Base-by-base conservation (phyloP, 2,329 filamentous ascomycete genomes). In the Helotiales sp. region DNA sequence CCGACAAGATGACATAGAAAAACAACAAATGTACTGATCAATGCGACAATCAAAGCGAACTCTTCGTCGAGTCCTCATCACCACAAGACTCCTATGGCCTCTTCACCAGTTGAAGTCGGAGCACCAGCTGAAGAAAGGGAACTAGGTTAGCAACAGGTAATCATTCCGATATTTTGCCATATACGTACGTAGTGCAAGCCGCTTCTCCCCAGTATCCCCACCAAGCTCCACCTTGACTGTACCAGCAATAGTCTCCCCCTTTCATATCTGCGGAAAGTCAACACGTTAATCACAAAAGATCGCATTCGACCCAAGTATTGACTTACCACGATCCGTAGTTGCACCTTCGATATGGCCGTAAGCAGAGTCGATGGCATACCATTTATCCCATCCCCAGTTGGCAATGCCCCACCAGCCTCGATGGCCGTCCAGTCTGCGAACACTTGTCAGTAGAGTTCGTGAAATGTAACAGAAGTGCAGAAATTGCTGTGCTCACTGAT, bases 241-340 rank as follows among this genome's bases (percentile, higher is more conserved):
- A 55, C 52, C 52, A 55, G n/a, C 52, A 55, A 6, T 55, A 55
- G 6, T 55, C 52, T 7, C 28, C 28, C 13, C 52, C 52, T 34
- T 55, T 55, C 52, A 55, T 55, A 34, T 55, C 52, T 55, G 10
- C 24, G 30, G 5, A 28, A 7, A 15, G 28, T 55, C 28, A 55
- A 34, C 2, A 34, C 2, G 11, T 13, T 4, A 34, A 34, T 6
- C 2, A 5, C 30, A 2, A 34, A 13, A 22, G 6, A 5, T n/a
- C 8, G 22, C 7, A 6, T 4, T 13, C 17, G 2, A 3, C 6
- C 3, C 8, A 5, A 11, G 13, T 22, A 1, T 5, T 6, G 5
- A 34, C 52, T 55, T 34, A 55, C 52, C 30, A 55, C 30, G 52
- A 55, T 55, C 52, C 13, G 28, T 34, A 2, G 28, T 15, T 17